Percentiles rank a stretch among this genome's conserved stretches.
Evolutionary conservation across 371 early-diverging fungal genomes (phyloP).

Genomic region (Rhizomucor pusillus): DNA sequence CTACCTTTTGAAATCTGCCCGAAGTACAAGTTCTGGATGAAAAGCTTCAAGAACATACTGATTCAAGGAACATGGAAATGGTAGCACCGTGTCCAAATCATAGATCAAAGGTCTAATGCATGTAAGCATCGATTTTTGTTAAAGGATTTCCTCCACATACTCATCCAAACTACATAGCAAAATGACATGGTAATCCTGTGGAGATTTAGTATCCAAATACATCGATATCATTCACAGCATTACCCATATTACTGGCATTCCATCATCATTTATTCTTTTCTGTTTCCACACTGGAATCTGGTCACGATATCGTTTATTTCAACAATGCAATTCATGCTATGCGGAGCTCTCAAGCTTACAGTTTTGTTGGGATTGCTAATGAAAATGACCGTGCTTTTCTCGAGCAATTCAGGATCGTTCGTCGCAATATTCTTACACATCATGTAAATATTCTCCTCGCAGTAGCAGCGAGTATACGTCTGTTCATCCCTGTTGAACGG

Average conservation of each 20-base stretch:
- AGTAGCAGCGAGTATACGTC: conserved; percentile 36
- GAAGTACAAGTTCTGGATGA: conserved; percentile 22
- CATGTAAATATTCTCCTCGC: conserved; percentile 47
- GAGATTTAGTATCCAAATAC: not conserved
- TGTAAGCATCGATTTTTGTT: conserved; percentile 1
- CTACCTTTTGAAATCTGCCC: conserved; percentile 23
- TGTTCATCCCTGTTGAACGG: conserved; percentile 10
- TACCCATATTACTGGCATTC: conserved; percentile 38
- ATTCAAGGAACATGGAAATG: conserved; percentile 30
- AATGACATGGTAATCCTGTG: conserved; percentile 47
- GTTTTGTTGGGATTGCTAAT: conserved; percentile 31
- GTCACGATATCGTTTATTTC: not conserved
- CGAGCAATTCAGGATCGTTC: conserved; percentile 11
- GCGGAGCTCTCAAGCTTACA: conserved; percentile 8
- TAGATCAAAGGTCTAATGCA: conserved; percentile 15
- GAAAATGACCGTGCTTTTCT: conserved; percentile 28
- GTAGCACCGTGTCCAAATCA: conserved; percentile 35
- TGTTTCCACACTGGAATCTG: conserved; percentile 15
- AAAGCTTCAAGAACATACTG: conserved; percentile 26
- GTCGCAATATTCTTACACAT: conserved; percentile 26
- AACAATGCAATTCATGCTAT: not conserved
- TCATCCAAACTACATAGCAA: conserved; percentile 11
- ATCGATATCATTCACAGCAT: not conserved
- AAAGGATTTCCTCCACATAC: not conserved
- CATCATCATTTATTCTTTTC: not conserved